These are phyloP conservation scores for Puccinia coronata DNA, from an alignment of 1,284 basidiomycete species.

Conservation along the genomic window DNA sequence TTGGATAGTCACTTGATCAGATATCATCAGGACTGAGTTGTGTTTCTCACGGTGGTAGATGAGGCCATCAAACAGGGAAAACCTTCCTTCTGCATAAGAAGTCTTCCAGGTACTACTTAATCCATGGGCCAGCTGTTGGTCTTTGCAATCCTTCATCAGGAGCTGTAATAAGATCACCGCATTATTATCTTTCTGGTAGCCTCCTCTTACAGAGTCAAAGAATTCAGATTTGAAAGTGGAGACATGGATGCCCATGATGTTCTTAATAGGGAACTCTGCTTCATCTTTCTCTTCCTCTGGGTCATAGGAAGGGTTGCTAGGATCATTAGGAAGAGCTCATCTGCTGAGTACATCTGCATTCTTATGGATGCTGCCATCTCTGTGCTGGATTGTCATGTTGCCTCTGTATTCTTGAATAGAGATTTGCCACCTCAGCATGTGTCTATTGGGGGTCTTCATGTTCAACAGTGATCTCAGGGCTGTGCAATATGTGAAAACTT, in stretches of 20 bases:
- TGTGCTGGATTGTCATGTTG: constrained; percentile 9
- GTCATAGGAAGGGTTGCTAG: too few species aligned
- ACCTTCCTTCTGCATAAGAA: not conserved
- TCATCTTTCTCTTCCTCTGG: too few species aligned
- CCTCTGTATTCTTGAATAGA: constrained; percentile 25
- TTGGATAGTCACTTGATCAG: too few species aligned
- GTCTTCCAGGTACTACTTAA: not conserved
- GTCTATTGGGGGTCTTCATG: constrained; percentile 13
- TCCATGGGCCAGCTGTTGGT: too few species aligned
- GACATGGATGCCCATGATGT: not conserved
- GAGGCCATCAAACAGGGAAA: too few species aligned
- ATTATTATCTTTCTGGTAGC: not conserved
- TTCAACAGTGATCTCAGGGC: not conserved
- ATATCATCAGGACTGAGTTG: too few species aligned
- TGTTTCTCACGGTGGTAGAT: too few species aligned
- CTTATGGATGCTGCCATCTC: not conserved
- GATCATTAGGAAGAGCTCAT: constrained; percentile 10
- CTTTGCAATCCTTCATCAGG: not conserved
- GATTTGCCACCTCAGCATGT: constrained; percentile 35
- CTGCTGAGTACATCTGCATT: constrained; percentile 24
- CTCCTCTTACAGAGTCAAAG: not conserved
- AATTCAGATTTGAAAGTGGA: not conserved
- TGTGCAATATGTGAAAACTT: constrained; percentile 7
- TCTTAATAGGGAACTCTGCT: not conserved
- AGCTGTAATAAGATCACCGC: not conserved